Evolutionary conservation across 441 rosid genomes (phyloP), one percentile per base, ranked within the genome.

Genomic region (Gossypium davidsonii): DNA sequence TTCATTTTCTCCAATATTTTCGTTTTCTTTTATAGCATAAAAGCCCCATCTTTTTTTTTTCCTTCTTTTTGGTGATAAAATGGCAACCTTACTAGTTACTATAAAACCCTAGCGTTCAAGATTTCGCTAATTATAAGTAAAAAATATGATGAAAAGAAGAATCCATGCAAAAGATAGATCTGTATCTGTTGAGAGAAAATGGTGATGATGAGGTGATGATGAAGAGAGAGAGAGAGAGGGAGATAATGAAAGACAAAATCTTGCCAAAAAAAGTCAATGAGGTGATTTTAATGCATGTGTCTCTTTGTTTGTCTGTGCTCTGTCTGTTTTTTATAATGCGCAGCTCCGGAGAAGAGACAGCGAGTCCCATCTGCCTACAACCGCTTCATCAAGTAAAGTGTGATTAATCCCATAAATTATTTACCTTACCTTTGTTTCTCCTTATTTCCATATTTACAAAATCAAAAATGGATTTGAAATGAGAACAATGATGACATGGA

Each of bases 331-430:
- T 21, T 21, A 57, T 56, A 52, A 70, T 79, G 79, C 83, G 80
- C 97, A 94, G 98, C 97, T 75, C 97, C 97, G 59, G 97, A 94
- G 86, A 94, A 94, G 90, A 85, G 98, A 86, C 97, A 92, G 85
- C 87, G 98, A 90, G 97, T 94, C 90, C 98, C 98, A 81, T 94
- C 98, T 44, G 98, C 98, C 67, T 94, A 94, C 87, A 94, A 94
- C 86, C 91, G 99, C 83, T 94, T 94, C 85, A 92, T 94, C 90
- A 94, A 94, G 99, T 94, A 77, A 87, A 7, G n/a, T 3, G 91
- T 79, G 14, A 18, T 20, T 42, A 63, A 18, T 28, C 14, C 37
- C 51, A 10, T 53, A 17, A 9, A 53, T 23, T 23, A 3, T 21
- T 11, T 31, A 61, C 18, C 69, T 37, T n/a, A 55, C 39, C 39